A percentile compares a stretch with the other conserved stretches of the same genome.
Evolutionary conservation across 139 green algal genomes (phyloP).

Genomic region (Chlorella sp.): DNA sequence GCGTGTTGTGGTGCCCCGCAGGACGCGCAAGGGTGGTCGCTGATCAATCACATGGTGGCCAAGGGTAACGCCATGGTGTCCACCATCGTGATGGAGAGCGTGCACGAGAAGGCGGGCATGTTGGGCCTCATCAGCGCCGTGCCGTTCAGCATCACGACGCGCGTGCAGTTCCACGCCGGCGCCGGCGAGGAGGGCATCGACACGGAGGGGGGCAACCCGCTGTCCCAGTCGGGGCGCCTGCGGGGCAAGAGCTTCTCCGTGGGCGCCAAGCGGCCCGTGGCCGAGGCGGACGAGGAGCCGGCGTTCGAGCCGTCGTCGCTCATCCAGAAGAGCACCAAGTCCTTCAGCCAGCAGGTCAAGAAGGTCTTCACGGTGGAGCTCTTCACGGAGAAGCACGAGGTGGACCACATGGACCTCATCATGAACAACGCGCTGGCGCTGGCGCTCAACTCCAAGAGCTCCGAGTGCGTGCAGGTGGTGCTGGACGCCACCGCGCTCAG

Average conservation of each 20-base stretch:
- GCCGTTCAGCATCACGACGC: slow-evolving; percentile 19
- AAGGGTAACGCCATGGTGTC: slow-evolving; percentile 36
- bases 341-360: slow-evolving; percentile 35
- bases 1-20: no score
- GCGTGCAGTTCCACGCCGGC: neutral
- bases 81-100: slow-evolving; percentile 19
- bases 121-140: slow-evolving; percentile 37
- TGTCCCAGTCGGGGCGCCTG: neutral
- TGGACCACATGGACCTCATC: slow-evolving; percentile 37
- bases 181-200: neutral
- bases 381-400: slow-evolving; percentile 31
- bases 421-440: slow-evolving; percentile 42
- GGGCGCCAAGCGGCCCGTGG: neutral
- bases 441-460: slow-evolving; percentile 38
- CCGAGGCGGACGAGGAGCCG: neutral
- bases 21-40: slow-evolving; percentile 34
- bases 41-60: slow-evolving; percentile 24
- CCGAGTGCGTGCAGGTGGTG: slow-evolving; percentile 40
- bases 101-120: slow-evolving; percentile 3
- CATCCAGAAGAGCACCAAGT: slow-evolving; percentile 9
- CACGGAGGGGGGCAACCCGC: neutral
- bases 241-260: neutral
- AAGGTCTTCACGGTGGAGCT: slow-evolving; percentile 41
- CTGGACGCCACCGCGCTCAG: slow-evolving; percentile 14
- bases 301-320: neutral